A percentile compares a stretch with the other conserved stretches of the same genome.
These are phyloP conservation scores for Dictyostelium citrinum DNA, from an alignment of 78 protist species.

Conservation along the genomic window DNA sequence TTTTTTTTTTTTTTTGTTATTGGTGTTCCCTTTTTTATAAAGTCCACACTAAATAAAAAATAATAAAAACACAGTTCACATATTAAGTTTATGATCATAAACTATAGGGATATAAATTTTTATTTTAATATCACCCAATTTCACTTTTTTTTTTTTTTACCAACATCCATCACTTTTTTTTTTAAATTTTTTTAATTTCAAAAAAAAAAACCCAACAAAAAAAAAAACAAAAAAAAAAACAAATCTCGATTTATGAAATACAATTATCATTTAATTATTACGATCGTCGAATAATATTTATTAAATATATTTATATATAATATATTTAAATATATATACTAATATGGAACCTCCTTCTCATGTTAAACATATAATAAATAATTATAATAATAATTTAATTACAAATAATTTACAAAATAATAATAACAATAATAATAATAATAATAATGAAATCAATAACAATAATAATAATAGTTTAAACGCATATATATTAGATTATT, in stretches of 20 bases:
- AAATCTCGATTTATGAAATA: not conserved
- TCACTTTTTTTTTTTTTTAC: not conserved
- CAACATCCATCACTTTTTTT: not conserved
- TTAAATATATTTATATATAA: too few relatives aligned
- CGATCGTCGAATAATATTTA: not conserved
- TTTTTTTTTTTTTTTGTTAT: not conserved
- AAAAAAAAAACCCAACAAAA: not conserved
- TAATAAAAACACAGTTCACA: not conserved
- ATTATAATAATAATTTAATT: not conserved
- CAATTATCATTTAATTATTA: not conserved
- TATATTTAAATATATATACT: not conserved
- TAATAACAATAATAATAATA: not conserved
- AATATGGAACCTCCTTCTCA: not conserved
- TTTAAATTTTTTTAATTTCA: not conserved
- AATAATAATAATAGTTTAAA: not conserved
- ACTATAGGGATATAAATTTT: not conserved
- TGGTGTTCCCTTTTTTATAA: not conserved
- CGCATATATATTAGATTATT: conserved; percentile 26
- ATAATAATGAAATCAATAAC: not conserved
- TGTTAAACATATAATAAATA: not conserved
- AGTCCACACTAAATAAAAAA: not conserved
- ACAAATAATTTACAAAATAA: not conserved
- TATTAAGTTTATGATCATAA: not conserved
- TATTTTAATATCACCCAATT: not conserved
- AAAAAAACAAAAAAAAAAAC: not conserved